Percentiles rank a stretch among this genome's conserved stretches.
Evolutionary conservation across 1,284 basidiomycete species (phyloP).

Genomic region (Apiotrichum veenhuisii): DNA sequence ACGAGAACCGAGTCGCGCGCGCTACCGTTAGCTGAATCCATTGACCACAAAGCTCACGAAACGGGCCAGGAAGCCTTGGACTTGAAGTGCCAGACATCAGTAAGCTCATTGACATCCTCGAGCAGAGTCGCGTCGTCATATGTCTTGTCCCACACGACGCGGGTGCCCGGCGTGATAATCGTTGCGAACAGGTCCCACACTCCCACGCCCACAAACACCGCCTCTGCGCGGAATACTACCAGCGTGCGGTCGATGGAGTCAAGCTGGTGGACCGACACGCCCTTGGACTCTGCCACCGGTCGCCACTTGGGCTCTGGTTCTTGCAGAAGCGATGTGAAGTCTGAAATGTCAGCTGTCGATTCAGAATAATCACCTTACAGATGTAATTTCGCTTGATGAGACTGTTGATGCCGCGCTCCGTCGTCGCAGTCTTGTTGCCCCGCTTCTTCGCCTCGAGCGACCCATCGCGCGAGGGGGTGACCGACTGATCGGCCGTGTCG

Average conservation of each 20-base stretch:
- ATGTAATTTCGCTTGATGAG: slow-evolving; percentile 92
- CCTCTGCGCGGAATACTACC: slow-evolving; percentile 93
- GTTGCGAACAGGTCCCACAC: slow-evolving; percentile 95
- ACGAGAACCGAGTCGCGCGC: slow-evolving; percentile 86
- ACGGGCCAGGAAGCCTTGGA: slow-evolving; percentile 86
- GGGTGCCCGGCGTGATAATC: slow-evolving; percentile 76
- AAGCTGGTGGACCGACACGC: slow-evolving; percentile 90
- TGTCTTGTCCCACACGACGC: slow-evolving; percentile 82
- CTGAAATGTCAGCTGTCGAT: slow-evolving; percentile 24
- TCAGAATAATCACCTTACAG: slow-evolving; percentile 47
- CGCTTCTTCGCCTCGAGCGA: slow-evolving; percentile 17
- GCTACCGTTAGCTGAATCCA: slow-evolving; percentile 50
- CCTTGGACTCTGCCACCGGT: slow-evolving; percentile 72
- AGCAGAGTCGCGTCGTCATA: slow-evolving; percentile 79
- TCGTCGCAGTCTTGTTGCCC: slow-evolving; percentile 59
- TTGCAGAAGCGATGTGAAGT: slow-evolving; percentile 94
- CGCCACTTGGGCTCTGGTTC: slow-evolving; percentile 98
- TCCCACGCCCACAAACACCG: slow-evolving; percentile 92
- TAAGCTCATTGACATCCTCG: slow-evolving; percentile 87
- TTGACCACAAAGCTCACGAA: slow-evolving; percentile 59
- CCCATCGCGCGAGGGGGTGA: slow-evolving; percentile 14
- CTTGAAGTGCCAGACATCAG: slow-evolving; percentile 86
- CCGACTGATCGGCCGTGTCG: slow-evolving; percentile 26
- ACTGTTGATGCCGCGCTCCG: slow-evolving; percentile 72
- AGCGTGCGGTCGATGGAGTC: slow-evolving; percentile 97